Evolutionary conservation across 768 basidiomycete genomes (phyloP).

Genomic region (Hortiboletus campestris): DNA sequence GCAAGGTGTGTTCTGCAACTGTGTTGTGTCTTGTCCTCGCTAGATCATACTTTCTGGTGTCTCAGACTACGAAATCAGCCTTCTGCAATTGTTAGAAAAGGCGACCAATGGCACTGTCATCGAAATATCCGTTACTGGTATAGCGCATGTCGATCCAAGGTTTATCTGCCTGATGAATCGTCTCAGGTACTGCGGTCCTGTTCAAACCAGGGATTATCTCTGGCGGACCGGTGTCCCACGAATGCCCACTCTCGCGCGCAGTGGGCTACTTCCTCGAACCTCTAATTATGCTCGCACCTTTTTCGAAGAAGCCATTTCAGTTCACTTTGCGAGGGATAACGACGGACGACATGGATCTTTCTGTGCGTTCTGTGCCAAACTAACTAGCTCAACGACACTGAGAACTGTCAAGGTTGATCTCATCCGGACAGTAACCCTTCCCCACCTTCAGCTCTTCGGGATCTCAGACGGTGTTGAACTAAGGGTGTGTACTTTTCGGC

Average conservation of each 20-base stretch:
- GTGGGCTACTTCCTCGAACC: constrained; percentile 96
- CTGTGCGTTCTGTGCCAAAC: constrained; percentile 48
- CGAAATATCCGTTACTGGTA: constrained; percentile 95
- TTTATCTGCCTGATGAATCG: constrained; percentile 1
- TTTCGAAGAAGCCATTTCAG: constrained; percentile 83
- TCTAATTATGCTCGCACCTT: constrained; percentile 85
- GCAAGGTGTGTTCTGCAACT: constrained; percentile 52
- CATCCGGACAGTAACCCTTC: constrained; percentile 85
- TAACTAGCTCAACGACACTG: not conserved
- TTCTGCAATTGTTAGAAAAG: constrained; percentile 84
- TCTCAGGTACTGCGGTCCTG: constrained; percentile 81
- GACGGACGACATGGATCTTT: constrained; percentile 88
- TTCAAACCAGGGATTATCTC: constrained; percentile 90
- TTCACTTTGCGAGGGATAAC: constrained; percentile 88
- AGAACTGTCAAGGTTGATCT: constrained; percentile 66
- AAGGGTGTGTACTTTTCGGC: constrained; percentile 46
- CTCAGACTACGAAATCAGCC: constrained; percentile 88
- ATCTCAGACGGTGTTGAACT: constrained; percentile 89
- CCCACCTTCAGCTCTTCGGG: constrained; percentile 87
- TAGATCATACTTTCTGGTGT: not conserved
- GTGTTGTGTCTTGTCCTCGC: not conserved
- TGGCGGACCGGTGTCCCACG: constrained; percentile 79
- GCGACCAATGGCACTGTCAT: constrained; percentile 91
- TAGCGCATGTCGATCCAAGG: constrained; percentile 15
- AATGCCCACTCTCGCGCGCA: constrained; percentile 84